Percentiles rank a stretch among this genome's conserved stretches.
These are phyloP conservation scores for Trypanosoma lewisi DNA, from an alignment of 208 protist genomes.

Conservation along the genomic window DNA sequence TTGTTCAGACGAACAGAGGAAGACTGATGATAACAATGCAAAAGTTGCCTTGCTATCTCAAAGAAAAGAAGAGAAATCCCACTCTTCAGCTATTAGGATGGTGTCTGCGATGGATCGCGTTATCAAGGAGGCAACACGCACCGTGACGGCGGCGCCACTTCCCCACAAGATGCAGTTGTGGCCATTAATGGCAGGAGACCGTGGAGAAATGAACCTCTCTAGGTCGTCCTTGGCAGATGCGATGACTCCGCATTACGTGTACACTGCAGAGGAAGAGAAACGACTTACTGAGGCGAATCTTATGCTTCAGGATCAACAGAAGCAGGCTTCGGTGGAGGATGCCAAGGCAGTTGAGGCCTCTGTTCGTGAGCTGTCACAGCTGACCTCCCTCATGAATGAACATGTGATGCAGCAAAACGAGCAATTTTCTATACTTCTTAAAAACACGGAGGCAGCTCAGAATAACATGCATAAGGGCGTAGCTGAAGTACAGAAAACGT, in stretches of 20 bases:
- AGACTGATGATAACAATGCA: background rate
- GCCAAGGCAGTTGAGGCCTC: slow-evolving; percentile 69
- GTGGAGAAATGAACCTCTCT: background rate
- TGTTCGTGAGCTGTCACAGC: slow-evolving; percentile 82
- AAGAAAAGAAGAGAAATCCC: background rate
- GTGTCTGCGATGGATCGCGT: slow-evolving; percentile 28
- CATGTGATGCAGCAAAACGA: slow-evolving; percentile 80
- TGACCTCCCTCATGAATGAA: slow-evolving; percentile 84
- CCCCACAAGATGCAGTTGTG: background rate
- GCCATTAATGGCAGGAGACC: slow-evolving; percentile 7
- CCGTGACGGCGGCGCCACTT: slow-evolving; percentile 10
- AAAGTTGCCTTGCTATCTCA: background rate
- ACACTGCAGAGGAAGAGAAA: slow-evolving; percentile 44
- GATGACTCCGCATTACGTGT: slow-evolving; percentile 19
- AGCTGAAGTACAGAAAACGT: slow-evolving; percentile 50
- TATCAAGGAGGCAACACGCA: slow-evolving; percentile 25
- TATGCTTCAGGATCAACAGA: slow-evolving; percentile 51
- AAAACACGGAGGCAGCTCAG: slow-evolving; percentile 68
- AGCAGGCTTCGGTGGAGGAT: slow-evolving; percentile 53
- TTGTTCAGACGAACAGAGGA: background rate
- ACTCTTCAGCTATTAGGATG: slow-evolving; percentile 8
- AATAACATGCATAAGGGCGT: slow-evolving; percentile 61
- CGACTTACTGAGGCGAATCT: slow-evolving; percentile 41
- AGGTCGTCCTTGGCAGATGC: background rate
- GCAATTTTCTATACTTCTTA: slow-evolving; percentile 71